Evolutionary conservation across 1,139 yeast genomes (phyloP), one percentile per base, ranked within the genome.

Genomic region (Saccharomyces hybrid): DNA sequence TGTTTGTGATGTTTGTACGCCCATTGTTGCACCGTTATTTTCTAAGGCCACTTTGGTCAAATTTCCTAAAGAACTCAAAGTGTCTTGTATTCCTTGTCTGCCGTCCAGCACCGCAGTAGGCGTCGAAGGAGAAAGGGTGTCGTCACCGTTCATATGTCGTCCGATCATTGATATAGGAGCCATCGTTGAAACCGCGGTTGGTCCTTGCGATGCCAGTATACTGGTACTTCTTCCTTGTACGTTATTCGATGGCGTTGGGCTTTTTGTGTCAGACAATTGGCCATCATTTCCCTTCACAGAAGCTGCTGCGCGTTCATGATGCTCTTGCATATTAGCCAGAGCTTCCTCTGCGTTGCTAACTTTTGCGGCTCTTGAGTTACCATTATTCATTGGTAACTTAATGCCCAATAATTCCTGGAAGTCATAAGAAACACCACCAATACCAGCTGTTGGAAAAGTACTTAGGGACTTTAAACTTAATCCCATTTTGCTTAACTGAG

Each of bases 351-450:
- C 66, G 34, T 62, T 55, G 27, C 58, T 61, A 5, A 63, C 63
- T 50, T 63, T 64, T 14, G 63, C 55, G 11, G 63, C 59, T 31
- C 55, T 61, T 38, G 54, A 57, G 25, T 55, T 60, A 16, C 53
- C 57, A 5, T 42, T 47, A 26, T 56, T 59, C 25, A 20, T 16
- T 16, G 44, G 44, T 42, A 63, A 55, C 49, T 67, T 67, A 20
- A 66, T 52, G 20, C 69, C 67, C 44, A 69, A 54, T 25, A 68
- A 50, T 46, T 70, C 73, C 54, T 68, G 71, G 48, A 68, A 63
- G 54, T 70, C 72, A 53, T 68, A 67, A 3, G 68, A 65, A 9
- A 68, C 66, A 55, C 71, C 71, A 48, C 72, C 72, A 42, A 68
- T 67, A 30, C 71, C 71, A 5, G 71, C 71, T 3, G 71, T 66